Conservation (phyloP, 257 asterid genomes). For the Capsicum pubescens region DNA sequence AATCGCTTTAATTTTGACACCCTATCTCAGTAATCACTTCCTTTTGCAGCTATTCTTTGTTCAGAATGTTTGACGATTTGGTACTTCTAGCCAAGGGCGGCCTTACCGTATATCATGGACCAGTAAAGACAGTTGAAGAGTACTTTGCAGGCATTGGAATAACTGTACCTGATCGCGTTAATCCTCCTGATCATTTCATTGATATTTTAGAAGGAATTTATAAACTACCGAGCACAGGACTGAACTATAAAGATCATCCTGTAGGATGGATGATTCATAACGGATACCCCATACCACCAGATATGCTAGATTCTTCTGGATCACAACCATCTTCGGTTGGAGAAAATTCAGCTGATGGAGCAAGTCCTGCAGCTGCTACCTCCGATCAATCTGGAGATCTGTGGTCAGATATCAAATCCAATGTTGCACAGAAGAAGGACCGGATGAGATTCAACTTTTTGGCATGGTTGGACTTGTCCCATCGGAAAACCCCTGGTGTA, state of each 20-base stretch:
- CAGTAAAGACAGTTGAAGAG: constrained; percentile 95
- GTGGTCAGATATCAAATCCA: constrained; percentile 78
- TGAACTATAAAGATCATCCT: constrained; percentile 85
- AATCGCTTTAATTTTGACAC: neutral
- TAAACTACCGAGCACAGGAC: constrained; percentile 62
- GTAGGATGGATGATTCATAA: constrained; percentile 98
- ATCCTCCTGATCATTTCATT: constrained; percentile 97
- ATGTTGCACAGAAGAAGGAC: constrained; percentile 69
- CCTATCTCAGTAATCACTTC: constrained; percentile 7
- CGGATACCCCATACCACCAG: constrained; percentile 93
- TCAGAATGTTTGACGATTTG: constrained; percentile 96
- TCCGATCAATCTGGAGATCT: constrained; percentile 67
- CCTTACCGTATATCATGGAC: constrained; percentile 90
- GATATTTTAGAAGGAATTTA: constrained; percentile 93
- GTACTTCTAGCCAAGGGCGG: constrained; percentile 99
- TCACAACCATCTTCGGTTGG: constrained; percentile 51
- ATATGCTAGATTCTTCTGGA: constrained; percentile 80
- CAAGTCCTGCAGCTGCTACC: constrained; percentile 40
- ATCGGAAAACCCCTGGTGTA: no score
- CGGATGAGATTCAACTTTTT: constrained; percentile 56
- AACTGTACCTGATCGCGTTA: constrained; percentile 85
- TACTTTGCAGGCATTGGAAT: constrained; percentile 90
- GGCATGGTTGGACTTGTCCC: constrained; percentile 54
- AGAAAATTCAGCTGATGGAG: constrained; percentile 63
- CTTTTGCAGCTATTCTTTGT: constrained; percentile 84